A percentile compares a stretch with the other conserved stretches of the same genome.
Evolutionary conservation across 805 yeast genomes (phyloP).

Genomic region (Ogataea zsoltii): DNA sequence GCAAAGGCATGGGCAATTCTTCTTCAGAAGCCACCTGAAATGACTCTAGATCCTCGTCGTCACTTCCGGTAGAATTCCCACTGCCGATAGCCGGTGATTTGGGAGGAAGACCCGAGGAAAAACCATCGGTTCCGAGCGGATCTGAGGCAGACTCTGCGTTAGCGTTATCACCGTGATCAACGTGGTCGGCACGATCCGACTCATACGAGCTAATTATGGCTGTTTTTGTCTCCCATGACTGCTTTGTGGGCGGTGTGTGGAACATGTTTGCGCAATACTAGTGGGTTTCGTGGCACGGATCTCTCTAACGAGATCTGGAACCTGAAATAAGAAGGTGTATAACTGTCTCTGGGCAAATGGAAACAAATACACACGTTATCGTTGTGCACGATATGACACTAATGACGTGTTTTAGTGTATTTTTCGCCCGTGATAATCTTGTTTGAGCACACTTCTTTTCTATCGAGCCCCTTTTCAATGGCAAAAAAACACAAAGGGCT

Average conservation of each 20-base stretch:
- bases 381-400: no score
- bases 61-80: background rate
- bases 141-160: background rate
- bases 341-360: no score
- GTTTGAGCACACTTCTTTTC: background rate
- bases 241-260: slow-evolving; percentile 37
- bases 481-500: background rate
- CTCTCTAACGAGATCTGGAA: no score
- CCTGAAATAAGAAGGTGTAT: no score
- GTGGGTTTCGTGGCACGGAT: no score
- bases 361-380: no score
- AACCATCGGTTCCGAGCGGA: background rate
- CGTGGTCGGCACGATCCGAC: slow-evolving; percentile 1
- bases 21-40: slow-evolving; percentile 19
- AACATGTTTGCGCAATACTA: no score
- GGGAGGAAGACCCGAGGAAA: background rate
- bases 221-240: slow-evolving; percentile 29
- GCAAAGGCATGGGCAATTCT: slow-evolving; percentile 30
- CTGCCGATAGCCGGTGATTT: slow-evolving; percentile 13
- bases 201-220: slow-evolving; percentile 29
- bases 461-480: background rate
- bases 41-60: slow-evolving; percentile 15
- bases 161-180: no score
- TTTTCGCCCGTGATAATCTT: background rate
- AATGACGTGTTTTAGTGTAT: no score